phyloP scores from a whole-genome alignment of 768 basidiomycete species.

The Leccinum truebloodii region DNA sequence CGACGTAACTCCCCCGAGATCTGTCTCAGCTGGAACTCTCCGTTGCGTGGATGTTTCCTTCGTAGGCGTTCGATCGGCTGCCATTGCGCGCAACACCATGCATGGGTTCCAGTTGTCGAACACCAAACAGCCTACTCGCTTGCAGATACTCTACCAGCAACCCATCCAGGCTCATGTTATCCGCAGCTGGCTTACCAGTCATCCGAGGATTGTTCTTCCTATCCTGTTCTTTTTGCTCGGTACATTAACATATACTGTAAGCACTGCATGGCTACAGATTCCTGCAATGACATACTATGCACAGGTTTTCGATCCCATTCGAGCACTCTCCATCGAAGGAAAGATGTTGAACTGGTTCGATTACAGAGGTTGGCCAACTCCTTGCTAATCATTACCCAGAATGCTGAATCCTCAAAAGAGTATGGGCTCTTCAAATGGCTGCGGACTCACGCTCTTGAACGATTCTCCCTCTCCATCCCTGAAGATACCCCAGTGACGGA shows the following conservation, averaged over 20 bases:
- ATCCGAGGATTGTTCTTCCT: conserved; percentile 84
- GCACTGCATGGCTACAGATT: conserved; percentile 24
- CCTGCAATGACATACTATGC: background rate
- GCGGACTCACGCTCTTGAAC: conserved; percentile 57
- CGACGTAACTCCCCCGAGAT: conserved; percentile 61
- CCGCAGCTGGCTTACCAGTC: conserved; percentile 79
- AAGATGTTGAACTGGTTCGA: conserved; percentile 88
- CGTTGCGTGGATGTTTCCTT: conserved; percentile 70
- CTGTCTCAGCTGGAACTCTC: conserved; percentile 63
- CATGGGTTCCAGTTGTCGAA: conserved; percentile 55
- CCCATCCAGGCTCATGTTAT: conserved; percentile 67
- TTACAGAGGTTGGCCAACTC: conserved; percentile 52
- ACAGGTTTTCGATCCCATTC: conserved; percentile 91
- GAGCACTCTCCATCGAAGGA: conserved; percentile 78
- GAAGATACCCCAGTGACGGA: conserved; percentile 18
- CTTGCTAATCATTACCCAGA: background rate
- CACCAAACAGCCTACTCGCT: conserved; percentile 36
- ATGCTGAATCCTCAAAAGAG: conserved; percentile 42
- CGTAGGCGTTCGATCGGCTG: conserved; percentile 62
- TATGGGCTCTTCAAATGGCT: conserved; percentile 80
- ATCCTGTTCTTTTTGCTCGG: conserved; percentile 87
- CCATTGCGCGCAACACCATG: conserved; percentile 80
- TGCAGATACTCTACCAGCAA: conserved; percentile 60
- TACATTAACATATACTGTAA: conserved; percentile 82
- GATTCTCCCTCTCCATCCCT: conserved; percentile 35